phyloP scores from a whole-genome alignment of 2,329 filamentous ascomycete genomes.

The Pestalotiopsis sp. region DNA sequence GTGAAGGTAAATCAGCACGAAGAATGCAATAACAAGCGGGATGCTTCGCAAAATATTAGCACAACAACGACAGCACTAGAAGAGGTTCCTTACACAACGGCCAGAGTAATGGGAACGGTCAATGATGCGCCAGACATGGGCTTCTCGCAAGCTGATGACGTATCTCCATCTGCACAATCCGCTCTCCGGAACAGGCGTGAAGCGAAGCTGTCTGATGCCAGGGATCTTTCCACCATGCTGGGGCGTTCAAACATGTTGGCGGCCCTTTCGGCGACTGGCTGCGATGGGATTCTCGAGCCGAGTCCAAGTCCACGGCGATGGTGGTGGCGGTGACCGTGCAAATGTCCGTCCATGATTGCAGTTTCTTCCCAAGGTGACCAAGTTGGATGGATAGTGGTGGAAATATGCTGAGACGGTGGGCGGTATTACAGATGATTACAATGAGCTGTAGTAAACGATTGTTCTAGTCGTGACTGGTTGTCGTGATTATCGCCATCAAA shows the following conservation, averaged over 20 bases:
- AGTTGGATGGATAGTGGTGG: not conserved
- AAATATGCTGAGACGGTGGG: not conserved
- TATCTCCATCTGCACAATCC: constrained; percentile 22
- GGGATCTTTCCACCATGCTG: not conserved
- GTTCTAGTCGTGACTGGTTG: constrained; percentile 1
- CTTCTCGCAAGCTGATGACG: constrained; percentile 59
- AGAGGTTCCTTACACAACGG: constrained; percentile 64
- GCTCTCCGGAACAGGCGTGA: constrained; percentile 13
- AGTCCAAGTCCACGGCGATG: constrained; percentile 26
- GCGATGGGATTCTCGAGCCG: constrained; percentile 21
- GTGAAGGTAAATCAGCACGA: constrained; percentile 77
- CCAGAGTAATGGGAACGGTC: constrained; percentile 68
- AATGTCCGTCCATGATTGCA: constrained; percentile 14
- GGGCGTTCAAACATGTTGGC: not conserved
- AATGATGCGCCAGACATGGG: constrained; percentile 47
- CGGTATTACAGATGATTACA: not conserved
- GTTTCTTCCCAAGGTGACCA: constrained; percentile 21
- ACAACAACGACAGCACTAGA: not conserved
- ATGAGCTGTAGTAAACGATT: constrained; percentile 6
- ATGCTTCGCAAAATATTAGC: constrained; percentile 56
- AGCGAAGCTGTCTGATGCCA: constrained; percentile 12
- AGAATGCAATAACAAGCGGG: constrained; percentile 68
- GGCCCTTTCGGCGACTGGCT: constrained; percentile 16
- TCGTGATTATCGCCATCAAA: not conserved
- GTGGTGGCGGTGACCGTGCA: constrained; percentile 15